phyloP scores from a whole-genome alignment of 371 early-diverging fungal genomes.

The Dichotomocladium elegans region DNA sequence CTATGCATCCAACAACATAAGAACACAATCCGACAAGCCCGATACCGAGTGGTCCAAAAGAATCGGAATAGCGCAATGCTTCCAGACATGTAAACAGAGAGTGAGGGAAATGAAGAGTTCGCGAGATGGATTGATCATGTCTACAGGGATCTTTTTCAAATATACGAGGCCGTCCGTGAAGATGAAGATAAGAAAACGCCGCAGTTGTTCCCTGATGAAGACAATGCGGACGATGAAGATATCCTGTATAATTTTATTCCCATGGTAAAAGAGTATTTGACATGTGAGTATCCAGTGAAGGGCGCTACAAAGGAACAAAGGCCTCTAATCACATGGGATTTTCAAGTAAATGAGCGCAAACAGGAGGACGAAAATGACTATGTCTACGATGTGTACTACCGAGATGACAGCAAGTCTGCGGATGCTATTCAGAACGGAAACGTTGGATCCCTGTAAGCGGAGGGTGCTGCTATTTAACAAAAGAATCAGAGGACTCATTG shows the following conservation, averaged over 20 bases:
- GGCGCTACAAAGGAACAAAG: neutral
- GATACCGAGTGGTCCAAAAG: constrained; percentile 58
- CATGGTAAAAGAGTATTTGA: constrained; percentile 70
- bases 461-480: neutral
- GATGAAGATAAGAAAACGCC: constrained; percentile 33
- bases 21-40: constrained; percentile 44
- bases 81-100: neutral
- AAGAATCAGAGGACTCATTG: neutral
- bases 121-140: too few relatives aligned
- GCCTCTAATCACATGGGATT: neutral
- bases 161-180: constrained; percentile 69
- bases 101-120: neutral
- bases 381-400: constrained; percentile 61
- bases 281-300: constrained; percentile 30
- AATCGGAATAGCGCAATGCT: constrained; percentile 27
- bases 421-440: constrained; percentile 19
- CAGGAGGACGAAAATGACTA: constrained; percentile 48
- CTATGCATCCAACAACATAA: too few relatives aligned
- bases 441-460: constrained; percentile 51
- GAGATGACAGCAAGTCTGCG: constrained; percentile 36
- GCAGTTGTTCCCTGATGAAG: constrained; percentile 32
- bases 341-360: constrained; percentile 30
- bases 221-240: constrained; percentile 44
- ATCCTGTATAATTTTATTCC: constrained; percentile 71
- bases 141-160: constrained; percentile 44